Conservation (phyloP, 2,329 filamentous ascomycete genomes). For the Eurotiales sp. region DNA sequence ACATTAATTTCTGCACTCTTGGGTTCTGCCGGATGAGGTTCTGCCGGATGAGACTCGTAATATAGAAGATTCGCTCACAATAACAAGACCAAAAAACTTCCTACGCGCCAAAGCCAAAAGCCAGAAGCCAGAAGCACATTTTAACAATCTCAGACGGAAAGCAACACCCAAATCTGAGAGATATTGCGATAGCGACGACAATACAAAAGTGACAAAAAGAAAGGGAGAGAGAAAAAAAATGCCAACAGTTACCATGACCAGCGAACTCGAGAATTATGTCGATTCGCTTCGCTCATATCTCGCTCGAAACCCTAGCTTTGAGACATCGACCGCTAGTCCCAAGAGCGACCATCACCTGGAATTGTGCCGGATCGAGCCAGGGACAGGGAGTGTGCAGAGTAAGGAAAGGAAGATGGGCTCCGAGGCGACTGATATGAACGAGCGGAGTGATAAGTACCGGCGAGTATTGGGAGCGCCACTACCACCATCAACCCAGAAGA, state of each 20-base stretch:
- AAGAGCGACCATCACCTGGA: not conserved
- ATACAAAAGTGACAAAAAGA: conserved; percentile 3
- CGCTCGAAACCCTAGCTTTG: conserved; percentile 8
- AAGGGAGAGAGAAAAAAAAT: conserved; percentile 19
- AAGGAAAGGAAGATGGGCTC: not conserved
- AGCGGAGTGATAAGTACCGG: not conserved
- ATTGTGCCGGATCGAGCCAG: not conserved
- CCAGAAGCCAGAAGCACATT: not conserved
- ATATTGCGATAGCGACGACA: conserved; percentile 6
- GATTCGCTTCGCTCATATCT: conserved; percentile 28
- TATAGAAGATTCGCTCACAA: conserved; percentile 12
- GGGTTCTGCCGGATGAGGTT: too few relatives aligned
- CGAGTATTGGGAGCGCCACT: not conserved
- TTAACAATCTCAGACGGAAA: not conserved
- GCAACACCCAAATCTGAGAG: not conserved
- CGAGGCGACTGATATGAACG: not conserved
- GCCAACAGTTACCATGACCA: conserved; percentile 29
- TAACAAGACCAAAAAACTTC: not conserved
- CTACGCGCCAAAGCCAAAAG: conserved; percentile 1
- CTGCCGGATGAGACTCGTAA: conserved; percentile 7
- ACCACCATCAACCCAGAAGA: conserved; percentile 29
- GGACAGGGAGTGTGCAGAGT: not conserved
- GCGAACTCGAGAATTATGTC: conserved; percentile 28
- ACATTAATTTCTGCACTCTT: not conserved
- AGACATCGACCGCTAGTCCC: not conserved